Evolutionary conservation across 805 yeast genomes (phyloP), one percentile per base, ranked within the genome.

Genomic region (Monosporozyma yasuniensis): DNA sequence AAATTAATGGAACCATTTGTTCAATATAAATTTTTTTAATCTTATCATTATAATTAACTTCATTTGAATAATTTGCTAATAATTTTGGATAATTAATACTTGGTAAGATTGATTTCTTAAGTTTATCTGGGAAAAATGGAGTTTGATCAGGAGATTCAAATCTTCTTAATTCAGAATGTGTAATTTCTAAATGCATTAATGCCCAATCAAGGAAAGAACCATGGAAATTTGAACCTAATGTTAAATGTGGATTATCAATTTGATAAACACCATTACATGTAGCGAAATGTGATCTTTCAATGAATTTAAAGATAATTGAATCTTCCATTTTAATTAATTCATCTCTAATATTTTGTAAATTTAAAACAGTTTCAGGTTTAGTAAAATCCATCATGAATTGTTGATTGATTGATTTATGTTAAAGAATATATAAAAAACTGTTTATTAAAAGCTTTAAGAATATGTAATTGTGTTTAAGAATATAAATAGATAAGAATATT

Each of bases 311-410:
- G 53, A 93, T 84, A 58, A 93, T 89, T 6, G 97, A 86, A 67
- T 93, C 98, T 64, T 93, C 99, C 96, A 93, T 88, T 49, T 96
- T 79, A 38, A 90, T 83, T 44, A 93, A 73, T 16, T 87, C 84
- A 52, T 78, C 81, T 54, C 99, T 80, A 60, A 93, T 93, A 68
- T 93, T 89, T 58, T 72, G 73, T 51, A 93, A 72, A 60, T 88
- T 79, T 47, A 93, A 75, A 6, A 87, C 96, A 0, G 95, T 78
- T 46, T 83, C 84, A 16, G 96, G 93, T 56, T 81, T 79, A 65
- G 78, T 76, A 66, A 89, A 90, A 69, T 90, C 95, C 96, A 90
- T 88, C n/a, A n/a, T n/a, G n/a, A n/a, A n/a, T n/a, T n/a, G n/a
- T n/a, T n/a, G 18, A 39, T 52, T 38, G 18, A 18, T 18, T 4